These are phyloP conservation scores for Neoboletus magnificus DNA, from an alignment of 768 basidiomycete species.

Conservation along the genomic window DNA sequence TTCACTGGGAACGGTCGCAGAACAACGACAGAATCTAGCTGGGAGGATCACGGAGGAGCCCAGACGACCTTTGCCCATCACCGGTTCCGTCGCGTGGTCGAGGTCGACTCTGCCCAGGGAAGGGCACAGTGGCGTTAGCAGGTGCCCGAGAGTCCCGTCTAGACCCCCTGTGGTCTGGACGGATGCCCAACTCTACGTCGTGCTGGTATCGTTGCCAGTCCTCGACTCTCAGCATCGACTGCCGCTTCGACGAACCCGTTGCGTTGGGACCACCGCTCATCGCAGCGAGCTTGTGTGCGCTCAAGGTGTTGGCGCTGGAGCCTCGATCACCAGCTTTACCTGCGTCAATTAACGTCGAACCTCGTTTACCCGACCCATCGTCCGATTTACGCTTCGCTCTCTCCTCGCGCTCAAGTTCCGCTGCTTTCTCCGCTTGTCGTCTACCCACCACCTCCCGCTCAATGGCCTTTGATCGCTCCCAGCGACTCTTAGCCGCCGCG, in stretches of 20 bases:
- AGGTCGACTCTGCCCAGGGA: conserved; percentile 28
- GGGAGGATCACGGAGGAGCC: conserved; percentile 39
- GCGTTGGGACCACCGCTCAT: conserved; percentile 29
- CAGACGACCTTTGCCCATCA: conserved; percentile 32
- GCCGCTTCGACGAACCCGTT: conserved; percentile 51
- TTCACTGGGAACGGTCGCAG: neutral
- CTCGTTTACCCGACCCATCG: conserved; percentile 39
- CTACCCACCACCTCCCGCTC: conserved; percentile 74
- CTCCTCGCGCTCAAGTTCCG: conserved; percentile 46
- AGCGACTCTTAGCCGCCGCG: conserved; percentile 70
- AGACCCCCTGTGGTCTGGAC: conserved; percentile 18
- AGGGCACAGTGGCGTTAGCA: conserved; percentile 28
- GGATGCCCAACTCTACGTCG: conserved; percentile 37
- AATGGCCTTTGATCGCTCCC: conserved; percentile 72
- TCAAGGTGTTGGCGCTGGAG: conserved; percentile 37
- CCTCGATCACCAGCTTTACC: conserved; percentile 38
- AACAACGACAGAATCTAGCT: conserved; percentile 23
- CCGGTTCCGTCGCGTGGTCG: conserved; percentile 19
- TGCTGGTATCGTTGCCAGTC: conserved; percentile 80
- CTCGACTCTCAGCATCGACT: conserved; percentile 78
- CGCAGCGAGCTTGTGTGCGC: conserved; percentile 56
- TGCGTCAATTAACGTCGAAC: conserved; percentile 27
- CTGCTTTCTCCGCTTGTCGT: conserved; percentile 69
- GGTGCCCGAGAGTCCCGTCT: conserved; percentile 25
- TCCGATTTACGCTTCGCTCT: conserved; percentile 44